Evolutionary conservation across 371 early-diverging fungal genomes (phyloP), one percentile per base, ranked within the genome.

Genomic region (Funneliformis caledonium): DNA sequence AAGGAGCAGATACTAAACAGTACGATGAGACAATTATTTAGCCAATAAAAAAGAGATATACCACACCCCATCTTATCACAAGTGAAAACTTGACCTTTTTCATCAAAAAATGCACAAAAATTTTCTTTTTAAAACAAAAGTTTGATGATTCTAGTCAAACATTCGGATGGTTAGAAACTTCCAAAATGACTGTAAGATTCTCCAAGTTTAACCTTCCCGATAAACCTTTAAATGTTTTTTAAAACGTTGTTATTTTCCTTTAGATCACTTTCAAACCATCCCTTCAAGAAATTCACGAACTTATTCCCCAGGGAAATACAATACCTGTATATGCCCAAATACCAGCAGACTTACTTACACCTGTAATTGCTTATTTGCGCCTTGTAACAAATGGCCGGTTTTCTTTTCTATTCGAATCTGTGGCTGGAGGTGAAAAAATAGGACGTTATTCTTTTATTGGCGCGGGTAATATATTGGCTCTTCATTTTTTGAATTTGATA

Each of bases 381-480:
- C 89, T 98, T 11, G 89, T 96, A 22, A 89, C 93, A 72, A 88
- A 90, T 72, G 90, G 92, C 83, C 90, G 90, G 52, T 91, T 96
- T 84, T 96, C 96, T 19, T 98, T 98, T 84, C 82, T 98, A 77
- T 92, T 99, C 60, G 99, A 99, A 83, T 96, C 97, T n/a, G 97
- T 97, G 37, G 89, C 92, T 73, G 97, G 97, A 74, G 97, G 97
- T 61, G 99, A 97, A 81, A 95, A 92, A 80, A 95, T 96, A 86
- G 95, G 97, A 26, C 94, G 97, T 72, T 99, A 97, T 85, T 97
- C 97, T 43, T 96, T 98, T 83, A 90, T 99, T 81, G 98, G 99
- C 33, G 88, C 95, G 68, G 92, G 96, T 94, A 90, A 85, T 83
- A 33, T 31, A 56, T 12, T 37, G 3, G 37, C 37, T 37, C 37